Base-by-base conservation (phyloP, 495 filamentous ascomycete species). In the Gamarada debralockiae region DNA sequence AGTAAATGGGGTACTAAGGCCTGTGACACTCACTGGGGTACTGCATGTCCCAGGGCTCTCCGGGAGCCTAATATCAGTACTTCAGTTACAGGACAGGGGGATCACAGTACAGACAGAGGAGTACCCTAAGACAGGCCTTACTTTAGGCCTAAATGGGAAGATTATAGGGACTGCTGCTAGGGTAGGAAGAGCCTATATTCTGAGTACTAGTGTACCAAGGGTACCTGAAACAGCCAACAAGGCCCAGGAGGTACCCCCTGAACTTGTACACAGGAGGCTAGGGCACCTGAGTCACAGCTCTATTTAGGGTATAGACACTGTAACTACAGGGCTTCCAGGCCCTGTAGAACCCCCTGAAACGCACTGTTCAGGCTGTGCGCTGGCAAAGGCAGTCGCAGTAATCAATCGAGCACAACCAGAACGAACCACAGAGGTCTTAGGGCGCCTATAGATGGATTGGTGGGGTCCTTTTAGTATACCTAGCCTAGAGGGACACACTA, bases 81-180 rank as follows among this genome's bases (percentile, higher is more conserved):
- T 48, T 14, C 22, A 48, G 44, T 24, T 48, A 17, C n/a, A 48
- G 25, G 44, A 48, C n/a, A 48, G 22, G 27, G 44, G 44, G 1
- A 29, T 48, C 31, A 48, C 44, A 3, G 15, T 48, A 29, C 22
- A n/a, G 13, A 48, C 44, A 6, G 31, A n/a, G n/a, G n/a, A n/a
- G n/a, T n/a, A n/a, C n/a, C n/a, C n/a, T n/a, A n/a, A 14, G 25
- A 3, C 3, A 29, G 44, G 0, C 4, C 22, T 33, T 41, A 12
- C 7, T 41, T 20, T n/a, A n/a, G 38, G 17, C 7, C 38, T 41
- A 41, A 41, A 41, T 41, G 38, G 38, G 8, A 41, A 13, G 7
- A 41, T 41, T 12, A 20, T 41, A 41, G 38, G 38, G 38, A 7
- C 18, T 12, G 38, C 38, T 20, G 17, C 7, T 15, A 13, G 17